Conservation (phyloP, 2,329 filamentous ascomycete genomes). For the Aspergillus quadrilineatus region DNA sequence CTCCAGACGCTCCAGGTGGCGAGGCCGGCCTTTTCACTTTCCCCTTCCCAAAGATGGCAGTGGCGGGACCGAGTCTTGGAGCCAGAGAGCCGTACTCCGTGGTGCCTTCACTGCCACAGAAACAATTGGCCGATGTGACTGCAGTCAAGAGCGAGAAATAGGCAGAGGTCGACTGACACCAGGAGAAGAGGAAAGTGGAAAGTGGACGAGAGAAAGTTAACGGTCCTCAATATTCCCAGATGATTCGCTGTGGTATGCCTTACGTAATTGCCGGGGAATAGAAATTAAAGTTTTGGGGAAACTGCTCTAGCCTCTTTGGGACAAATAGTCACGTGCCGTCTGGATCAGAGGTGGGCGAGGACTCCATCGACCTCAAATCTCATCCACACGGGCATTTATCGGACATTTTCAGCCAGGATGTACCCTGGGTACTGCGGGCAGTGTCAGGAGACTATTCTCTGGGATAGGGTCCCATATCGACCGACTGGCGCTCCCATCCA, state of each 20-base stretch:
- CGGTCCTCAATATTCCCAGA: too few species aligned
- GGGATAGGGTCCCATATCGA: too few species aligned
- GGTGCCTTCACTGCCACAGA: neutral
- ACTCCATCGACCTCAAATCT: too few species aligned
- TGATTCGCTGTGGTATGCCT: neutral
- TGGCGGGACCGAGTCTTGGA: neutral
- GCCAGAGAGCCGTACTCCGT: neutral
- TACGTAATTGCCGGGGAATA: neutral
- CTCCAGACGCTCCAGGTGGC: neutral
- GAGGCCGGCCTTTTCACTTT: neutral
- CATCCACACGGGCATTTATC: too few species aligned
- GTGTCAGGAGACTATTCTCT: too few species aligned
- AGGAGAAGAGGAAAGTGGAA: neutral
- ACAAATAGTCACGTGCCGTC: too few species aligned
- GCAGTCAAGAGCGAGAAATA: neutral
- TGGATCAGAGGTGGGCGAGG: too few species aligned
- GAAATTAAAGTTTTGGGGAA: neutral
- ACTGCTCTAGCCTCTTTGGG: neutral
- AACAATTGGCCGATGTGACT: neutral
- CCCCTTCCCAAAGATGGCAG: neutral
- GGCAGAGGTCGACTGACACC: conserved; percentile 12
- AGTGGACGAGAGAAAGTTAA: neutral
- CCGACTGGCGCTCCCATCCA: too few species aligned
- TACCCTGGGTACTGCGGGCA: too few species aligned
- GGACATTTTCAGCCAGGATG: too few species aligned